Evolutionary conservation across 495 filamentous ascomycete species (phyloP).

Genomic region (Haplographium delicatum): DNA sequence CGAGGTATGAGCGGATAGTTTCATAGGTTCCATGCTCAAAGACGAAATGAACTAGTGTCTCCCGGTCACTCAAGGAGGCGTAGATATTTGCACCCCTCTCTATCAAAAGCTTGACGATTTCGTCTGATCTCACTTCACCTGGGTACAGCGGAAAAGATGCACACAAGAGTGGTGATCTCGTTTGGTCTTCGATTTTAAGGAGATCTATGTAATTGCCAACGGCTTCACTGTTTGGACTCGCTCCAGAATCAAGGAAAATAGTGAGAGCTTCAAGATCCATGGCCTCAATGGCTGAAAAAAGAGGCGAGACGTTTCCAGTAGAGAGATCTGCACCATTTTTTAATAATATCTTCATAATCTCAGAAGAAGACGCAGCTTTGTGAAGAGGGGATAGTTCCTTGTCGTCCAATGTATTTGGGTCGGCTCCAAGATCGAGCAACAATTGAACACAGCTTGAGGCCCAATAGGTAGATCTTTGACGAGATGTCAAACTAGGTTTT

Average conservation of each 20-base stretch:
- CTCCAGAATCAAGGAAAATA: slow-evolving; percentile 16
- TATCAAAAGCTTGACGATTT: slow-evolving; percentile 19
- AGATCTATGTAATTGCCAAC: not conserved
- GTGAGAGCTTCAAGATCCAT: slow-evolving; percentile 4
- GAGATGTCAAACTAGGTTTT: not conserved
- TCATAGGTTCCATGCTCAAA: slow-evolving; percentile 17
- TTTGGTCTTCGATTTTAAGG: not conserved
- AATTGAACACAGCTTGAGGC: slow-evolving; percentile 23
- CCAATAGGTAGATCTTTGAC: not conserved
- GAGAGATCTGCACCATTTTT: slow-evolving; percentile 21
- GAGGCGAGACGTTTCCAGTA: slow-evolving; percentile 1
- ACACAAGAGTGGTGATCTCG: slow-evolving; percentile 3
- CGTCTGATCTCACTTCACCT: too few relatives aligned
- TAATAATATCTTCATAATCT: slow-evolving; percentile 30
- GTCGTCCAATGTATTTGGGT: slow-evolving; percentile 32
- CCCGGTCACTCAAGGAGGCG: slow-evolving; percentile 11
- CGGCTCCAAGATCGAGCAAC: slow-evolving; percentile 33
- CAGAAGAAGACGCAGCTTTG: slow-evolving; percentile 33
- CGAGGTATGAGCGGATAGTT: slow-evolving; percentile 12
- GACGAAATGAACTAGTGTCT: slow-evolving; percentile 22
- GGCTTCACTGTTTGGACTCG: slow-evolving; percentile 1
- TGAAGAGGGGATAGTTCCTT: slow-evolving; percentile 20
- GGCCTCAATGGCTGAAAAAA: slow-evolving; percentile 16
- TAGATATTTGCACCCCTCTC: slow-evolving; percentile 23
- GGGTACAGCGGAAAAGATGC: slow-evolving; percentile 5